phyloP scores from a whole-genome alignment of 352 stramenopile species.

The Phytopythium mirpurense region DNA sequence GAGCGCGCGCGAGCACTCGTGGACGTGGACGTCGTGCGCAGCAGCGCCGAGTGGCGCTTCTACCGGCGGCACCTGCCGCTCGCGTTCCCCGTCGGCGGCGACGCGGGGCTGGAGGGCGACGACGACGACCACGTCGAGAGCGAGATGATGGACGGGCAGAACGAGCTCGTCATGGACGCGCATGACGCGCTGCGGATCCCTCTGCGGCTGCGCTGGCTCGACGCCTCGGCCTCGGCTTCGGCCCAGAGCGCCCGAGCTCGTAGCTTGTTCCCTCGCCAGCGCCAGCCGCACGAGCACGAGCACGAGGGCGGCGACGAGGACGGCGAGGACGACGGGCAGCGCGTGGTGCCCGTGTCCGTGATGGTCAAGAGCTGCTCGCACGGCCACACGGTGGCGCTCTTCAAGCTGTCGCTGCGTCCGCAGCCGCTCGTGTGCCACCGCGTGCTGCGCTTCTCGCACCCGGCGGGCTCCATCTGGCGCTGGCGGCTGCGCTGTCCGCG shows the following conservation, averaged over 20 bases:
- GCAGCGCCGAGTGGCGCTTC: slow-evolving; percentile 77
- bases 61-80: slow-evolving; percentile 65
- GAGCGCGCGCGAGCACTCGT: slow-evolving; percentile 27
- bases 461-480: slow-evolving; percentile 50
- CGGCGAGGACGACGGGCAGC: background rate
- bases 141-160: slow-evolving; percentile 91
- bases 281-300: too few relatives aligned
- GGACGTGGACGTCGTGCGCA: slow-evolving; percentile 78
- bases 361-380: slow-evolving; percentile 83
- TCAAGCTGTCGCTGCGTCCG: slow-evolving; percentile 80
- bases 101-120: background rate
- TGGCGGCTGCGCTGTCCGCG: slow-evolving; percentile 37
- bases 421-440: slow-evolving; percentile 84
- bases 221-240: slow-evolving; percentile 6
- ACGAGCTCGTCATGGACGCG: slow-evolving; percentile 83
- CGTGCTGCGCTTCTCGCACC: slow-evolving; percentile 64
- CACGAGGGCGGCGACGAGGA: background rate
- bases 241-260: slow-evolving; percentile 5
- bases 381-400: slow-evolving; percentile 85
- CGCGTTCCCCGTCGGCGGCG: slow-evolving; percentile 24
- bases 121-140: slow-evolving; percentile 56
- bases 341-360: slow-evolving; percentile 48
- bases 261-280: background rate
- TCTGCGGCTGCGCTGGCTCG: slow-evolving; percentile 84
- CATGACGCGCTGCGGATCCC: slow-evolving; percentile 84